Percentiles rank a stretch among this genome's conserved stretches.
Conservation (phyloP, 345 rosid genomes). For the Lumnitzera racemosa region DNA sequence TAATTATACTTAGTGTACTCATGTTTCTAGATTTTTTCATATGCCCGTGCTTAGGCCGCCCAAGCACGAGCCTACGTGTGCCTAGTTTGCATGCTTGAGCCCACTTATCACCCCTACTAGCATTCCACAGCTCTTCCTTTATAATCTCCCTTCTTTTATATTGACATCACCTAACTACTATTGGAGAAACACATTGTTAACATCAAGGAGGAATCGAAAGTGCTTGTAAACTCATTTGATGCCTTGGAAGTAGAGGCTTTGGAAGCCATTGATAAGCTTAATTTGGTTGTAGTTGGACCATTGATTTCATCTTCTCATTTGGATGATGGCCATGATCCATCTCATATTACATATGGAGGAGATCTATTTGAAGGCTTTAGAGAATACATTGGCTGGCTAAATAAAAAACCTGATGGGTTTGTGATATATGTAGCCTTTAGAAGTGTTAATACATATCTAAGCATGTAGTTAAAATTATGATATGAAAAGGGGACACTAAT, state of each 20-base stretch:
- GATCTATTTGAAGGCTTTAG: constrained; percentile 20
- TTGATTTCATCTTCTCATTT: constrained; percentile 22
- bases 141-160: constrained; percentile 16
- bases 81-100: no score
- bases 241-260: constrained; percentile 45
- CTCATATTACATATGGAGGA: constrained; percentile 3
- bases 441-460: constrained; percentile 18
- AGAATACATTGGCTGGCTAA: constrained; percentile 27
- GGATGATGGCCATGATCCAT: constrained; percentile 2
- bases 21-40: no score
- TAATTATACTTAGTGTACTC: no score
- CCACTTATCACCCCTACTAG: constrained; percentile 5
- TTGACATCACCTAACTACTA: no score
- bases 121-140: constrained; percentile 22
- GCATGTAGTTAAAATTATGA: not conserved
- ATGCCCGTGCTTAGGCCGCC: no score
- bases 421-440: constrained; percentile 39
- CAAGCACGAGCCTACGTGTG: no score
- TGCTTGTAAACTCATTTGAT: constrained; percentile 47
- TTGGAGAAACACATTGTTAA: no score
- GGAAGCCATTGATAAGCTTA: constrained; percentile 10
- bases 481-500: no score
- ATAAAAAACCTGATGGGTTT: constrained; percentile 23
- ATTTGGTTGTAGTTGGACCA: constrained; percentile 35
- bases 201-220: constrained; percentile 21